Base-by-base conservation (phyloP, 2,329 filamentous ascomycete species). In the Daldinia eschscholtzii region DNA sequence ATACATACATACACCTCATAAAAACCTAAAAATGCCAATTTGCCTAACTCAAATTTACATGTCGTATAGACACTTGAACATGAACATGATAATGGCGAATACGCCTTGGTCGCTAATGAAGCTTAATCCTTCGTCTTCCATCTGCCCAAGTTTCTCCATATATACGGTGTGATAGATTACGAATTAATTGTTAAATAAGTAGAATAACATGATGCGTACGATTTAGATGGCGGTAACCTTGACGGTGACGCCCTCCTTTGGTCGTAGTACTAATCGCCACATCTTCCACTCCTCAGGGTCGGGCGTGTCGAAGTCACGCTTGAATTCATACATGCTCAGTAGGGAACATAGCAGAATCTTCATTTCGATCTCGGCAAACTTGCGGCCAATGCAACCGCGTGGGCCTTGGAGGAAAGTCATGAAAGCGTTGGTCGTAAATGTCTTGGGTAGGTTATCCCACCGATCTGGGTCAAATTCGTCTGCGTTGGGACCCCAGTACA, bases 211-310 rank as follows among this genome's bases (percentile, higher is more conserved):
- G 46, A 9, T 52, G 6, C 26, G 7, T 52, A 15, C 26, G 33
- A 2, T 26, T 15, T 65, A 75, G 18, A 75, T 71, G n/a, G 72
- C 72, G 10, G 75, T 79, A 10, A 79, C 77, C 72, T 79, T 80
- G 59, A 83, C 76, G 1, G 75, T 78, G 13, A 83, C 77, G 28
- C 83, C 82, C 67, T 83, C 79, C 75, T 79, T 81, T 1, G 83
- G 83, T 61, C 82, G 75, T 72, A 84, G 70, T 15, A 84, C 82
- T 50, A 84, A 70, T 39, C 82, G 77, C 83, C 83, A 84, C 82
- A 84, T 84, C 77, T 84, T 84, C 78, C 81, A 79, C 13, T 79
- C 76, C 74, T 84, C 83, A 7, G 82, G 83, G 70, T 84, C 79
- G 3, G 76, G 74, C 6, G 79, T 76, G 30, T 68, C 72, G 35